phyloP scores from a whole-genome alignment of 1,139 yeast species.

The Geotrichum citri-aurantii region DNA sequence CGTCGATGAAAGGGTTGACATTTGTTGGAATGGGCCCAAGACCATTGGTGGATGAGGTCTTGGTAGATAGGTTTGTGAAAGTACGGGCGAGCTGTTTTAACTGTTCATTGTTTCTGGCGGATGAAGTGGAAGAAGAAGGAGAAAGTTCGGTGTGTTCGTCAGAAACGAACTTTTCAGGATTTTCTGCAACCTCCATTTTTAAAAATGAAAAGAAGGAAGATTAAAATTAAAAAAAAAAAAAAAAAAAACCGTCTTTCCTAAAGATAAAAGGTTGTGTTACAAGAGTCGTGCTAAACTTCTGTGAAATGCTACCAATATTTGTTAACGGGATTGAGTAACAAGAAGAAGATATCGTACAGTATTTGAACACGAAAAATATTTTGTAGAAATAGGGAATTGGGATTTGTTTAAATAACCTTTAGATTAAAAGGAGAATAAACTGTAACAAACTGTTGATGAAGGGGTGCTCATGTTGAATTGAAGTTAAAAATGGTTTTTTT shows the following conservation, averaged over 20 bases:
- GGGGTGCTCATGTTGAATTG: not conserved
- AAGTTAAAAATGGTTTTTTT: no score
- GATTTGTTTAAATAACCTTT: no score
- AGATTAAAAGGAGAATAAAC: no score
- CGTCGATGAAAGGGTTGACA: slow-evolving; percentile 15
- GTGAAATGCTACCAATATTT: no score
- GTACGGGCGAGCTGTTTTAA: slow-evolving; percentile 8
- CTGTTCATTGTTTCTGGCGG: not conserved
- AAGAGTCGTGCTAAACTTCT: no score
- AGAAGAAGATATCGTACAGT: no score
- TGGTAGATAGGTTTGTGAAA: slow-evolving; percentile 9
- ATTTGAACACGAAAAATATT: no score
- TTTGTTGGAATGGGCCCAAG: slow-evolving; percentile 12
- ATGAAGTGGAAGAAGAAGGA: not conserved
- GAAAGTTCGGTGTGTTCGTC: not conserved
- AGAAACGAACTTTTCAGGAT: not conserved
- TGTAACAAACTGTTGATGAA: not conserved
- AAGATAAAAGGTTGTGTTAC: no score
- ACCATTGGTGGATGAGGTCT: not conserved
- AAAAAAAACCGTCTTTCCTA: not conserved
- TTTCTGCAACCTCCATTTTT: not conserved
- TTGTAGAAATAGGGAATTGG: no score
- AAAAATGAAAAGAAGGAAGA: not conserved
- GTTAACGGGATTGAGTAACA: no score
- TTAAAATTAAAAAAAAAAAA: not conserved